Evolutionary conservation across 306 rosid genomes (phyloP).

Genomic region (Spatholobus suberectus): DNA sequence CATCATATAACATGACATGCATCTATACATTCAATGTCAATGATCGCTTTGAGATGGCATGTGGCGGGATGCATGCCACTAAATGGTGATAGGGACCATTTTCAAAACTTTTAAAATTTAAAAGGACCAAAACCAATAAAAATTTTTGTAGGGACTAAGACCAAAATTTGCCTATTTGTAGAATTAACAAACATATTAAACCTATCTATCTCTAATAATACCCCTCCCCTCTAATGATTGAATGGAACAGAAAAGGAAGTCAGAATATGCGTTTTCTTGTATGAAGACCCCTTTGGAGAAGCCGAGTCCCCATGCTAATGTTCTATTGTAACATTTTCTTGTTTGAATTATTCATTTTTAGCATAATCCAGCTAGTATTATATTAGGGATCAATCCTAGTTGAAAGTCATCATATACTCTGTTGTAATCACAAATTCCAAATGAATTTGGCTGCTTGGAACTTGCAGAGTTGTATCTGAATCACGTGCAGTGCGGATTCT

Average conservation of each 20-base stretch:
- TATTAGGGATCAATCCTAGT: background rate
- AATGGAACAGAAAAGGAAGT: background rate
- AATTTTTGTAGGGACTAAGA: no score
- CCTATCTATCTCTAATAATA: no score
- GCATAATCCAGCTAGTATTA: background rate
- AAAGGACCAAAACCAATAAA: no score
- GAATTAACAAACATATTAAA: no score
- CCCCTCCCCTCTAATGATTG: background rate
- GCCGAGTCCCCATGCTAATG: background rate
- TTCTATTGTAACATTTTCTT: background rate
- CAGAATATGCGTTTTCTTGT: background rate
- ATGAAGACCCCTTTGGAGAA: background rate
- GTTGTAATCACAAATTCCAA: background rate
- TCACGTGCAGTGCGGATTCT: background rate
- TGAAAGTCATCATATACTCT: conserved; percentile 13
- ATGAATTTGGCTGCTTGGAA: background rate
- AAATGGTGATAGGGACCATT: no score
- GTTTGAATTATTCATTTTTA: conserved; percentile 2
- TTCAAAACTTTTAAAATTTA: no score
- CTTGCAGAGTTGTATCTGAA: conserved; percentile 2
- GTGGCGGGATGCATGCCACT: no score
- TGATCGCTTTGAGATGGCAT: no score
- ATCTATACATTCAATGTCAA: no score
- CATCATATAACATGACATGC: no score
- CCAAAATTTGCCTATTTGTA: no score